phyloP scores from a whole-genome alignment of 2,329 filamentous ascomycete genomes.

The Penicillium sp. region DNA sequence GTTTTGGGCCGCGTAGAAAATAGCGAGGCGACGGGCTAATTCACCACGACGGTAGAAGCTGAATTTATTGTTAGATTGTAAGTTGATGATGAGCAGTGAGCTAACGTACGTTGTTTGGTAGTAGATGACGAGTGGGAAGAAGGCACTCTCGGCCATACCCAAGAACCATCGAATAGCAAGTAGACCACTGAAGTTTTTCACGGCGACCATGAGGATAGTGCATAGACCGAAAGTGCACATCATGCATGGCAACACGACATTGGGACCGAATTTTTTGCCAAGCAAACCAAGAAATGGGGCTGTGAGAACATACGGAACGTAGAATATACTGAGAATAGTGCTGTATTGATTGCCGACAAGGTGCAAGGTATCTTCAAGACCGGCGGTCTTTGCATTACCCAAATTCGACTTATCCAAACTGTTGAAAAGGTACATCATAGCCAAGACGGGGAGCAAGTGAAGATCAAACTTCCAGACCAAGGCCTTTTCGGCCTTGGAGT shows the following conservation, averaged over 20 bases:
- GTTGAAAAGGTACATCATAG: constrained; percentile 58
- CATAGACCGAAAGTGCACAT: constrained; percentile 28
- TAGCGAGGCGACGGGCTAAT: constrained; percentile 27
- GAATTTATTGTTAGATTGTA: not conserved
- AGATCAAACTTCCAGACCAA: constrained; percentile 53
- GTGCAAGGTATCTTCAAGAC: constrained; percentile 24
- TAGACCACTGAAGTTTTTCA: constrained; percentile 26
- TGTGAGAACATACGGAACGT: constrained; percentile 29
- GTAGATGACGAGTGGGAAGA: constrained; percentile 31
- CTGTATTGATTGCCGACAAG: constrained; percentile 29
- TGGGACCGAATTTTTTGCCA: constrained; percentile 29
- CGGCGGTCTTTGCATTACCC: constrained; percentile 30
- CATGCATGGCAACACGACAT: constrained; percentile 28
- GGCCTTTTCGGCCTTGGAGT: constrained; percentile 39
- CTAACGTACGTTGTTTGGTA: constrained; percentile 27
- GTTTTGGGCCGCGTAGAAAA: constrained; percentile 32
- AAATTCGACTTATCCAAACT: constrained; percentile 46
- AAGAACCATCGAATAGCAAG: constrained; percentile 30
- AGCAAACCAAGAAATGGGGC: constrained; percentile 28
- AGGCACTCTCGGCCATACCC: constrained; percentile 30
- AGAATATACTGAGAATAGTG: constrained; percentile 29
- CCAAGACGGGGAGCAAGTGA: constrained; percentile 51
- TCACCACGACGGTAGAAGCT: constrained; percentile 32
- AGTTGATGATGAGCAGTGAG: not conserved
- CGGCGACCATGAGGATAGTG: constrained; percentile 23